Conservation (phyloP, 83 land plant species). For the Thuja plicata region DNA sequence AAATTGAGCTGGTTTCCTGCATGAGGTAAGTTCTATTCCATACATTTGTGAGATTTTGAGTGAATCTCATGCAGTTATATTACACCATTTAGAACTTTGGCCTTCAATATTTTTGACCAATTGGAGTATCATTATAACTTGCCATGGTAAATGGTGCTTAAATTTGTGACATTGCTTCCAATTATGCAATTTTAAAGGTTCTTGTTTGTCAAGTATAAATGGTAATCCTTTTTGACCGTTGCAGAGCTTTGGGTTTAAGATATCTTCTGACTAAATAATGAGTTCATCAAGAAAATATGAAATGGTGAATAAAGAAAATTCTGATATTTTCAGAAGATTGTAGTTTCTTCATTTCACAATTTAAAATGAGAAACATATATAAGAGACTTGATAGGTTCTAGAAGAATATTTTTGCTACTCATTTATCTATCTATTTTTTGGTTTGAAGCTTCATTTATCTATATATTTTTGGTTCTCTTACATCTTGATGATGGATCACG, state of each 20-base stretch:
- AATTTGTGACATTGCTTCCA: background rate
- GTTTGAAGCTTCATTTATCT: background rate
- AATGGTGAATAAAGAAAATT: background rate
- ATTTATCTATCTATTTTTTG: background rate
- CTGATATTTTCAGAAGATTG: background rate
- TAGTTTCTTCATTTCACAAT: background rate
- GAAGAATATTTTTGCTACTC: background rate
- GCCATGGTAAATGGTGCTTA: slow-evolving; percentile 2
- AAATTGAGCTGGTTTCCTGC: background rate
- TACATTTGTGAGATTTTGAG: background rate
- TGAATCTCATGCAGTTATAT: background rate
- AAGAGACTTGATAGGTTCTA: background rate
- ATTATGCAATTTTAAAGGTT: background rate
- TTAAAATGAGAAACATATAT: background rate
- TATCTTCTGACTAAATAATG: background rate
- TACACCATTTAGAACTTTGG: background rate
- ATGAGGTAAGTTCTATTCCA: background rate
- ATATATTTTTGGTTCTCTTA: too few species aligned
- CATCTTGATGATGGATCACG: too few species aligned
- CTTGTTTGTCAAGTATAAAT: background rate
- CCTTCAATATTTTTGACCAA: background rate
- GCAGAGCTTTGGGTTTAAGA: background rate
- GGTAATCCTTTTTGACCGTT: background rate
- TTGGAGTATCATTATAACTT: background rate
- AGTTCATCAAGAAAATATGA: background rate